Percentiles rank a stretch among this genome's conserved stretches.
These are phyloP conservation scores for Amanita exitialis DNA, from an alignment of 768 basidiomycete species.

Conservation along the genomic window DNA sequence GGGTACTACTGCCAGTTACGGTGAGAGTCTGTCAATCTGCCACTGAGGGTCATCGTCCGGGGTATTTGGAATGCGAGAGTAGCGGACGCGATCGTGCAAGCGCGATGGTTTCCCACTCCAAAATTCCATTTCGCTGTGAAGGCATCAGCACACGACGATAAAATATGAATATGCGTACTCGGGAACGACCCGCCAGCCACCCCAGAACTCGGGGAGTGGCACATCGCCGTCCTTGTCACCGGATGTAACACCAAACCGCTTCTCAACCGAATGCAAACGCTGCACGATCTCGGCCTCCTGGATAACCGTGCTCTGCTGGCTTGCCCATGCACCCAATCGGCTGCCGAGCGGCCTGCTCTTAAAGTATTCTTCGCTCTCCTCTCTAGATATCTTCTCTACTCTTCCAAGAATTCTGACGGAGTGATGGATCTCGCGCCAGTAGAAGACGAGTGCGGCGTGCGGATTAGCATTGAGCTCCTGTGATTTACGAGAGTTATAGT, in stretches of 20 bases:
- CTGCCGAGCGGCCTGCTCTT: constrained; percentile 73
- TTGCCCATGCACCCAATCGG: constrained; percentile 88
- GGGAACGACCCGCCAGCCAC: constrained; percentile 93
- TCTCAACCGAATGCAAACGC: constrained; percentile 47
- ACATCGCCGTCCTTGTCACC: constrained; percentile 37
- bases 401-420: constrained; percentile 79
- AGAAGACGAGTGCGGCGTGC: constrained; percentile 75
- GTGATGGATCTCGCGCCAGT: constrained; percentile 80
- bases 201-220: constrained; percentile 88
- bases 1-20: constrained; percentile 27
- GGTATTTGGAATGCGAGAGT: constrained; percentile 43
- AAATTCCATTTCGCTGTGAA: constrained; percentile 82
- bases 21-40: constrained; percentile 74
- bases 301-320: constrained; percentile 76
- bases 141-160: constrained; percentile 6
- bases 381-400: constrained; percentile 65
- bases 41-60: constrained; percentile 46
- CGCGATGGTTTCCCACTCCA: constrained; percentile 97
- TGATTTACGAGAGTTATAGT: constrained; percentile 92
- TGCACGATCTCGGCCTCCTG: constrained; percentile 58
- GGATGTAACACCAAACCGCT: constrained; percentile 41
- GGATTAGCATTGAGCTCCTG: constrained; percentile 70
- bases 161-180: constrained; percentile 38
- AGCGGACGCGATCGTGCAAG: constrained; percentile 83
- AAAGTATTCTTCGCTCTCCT: constrained; percentile 82